Base-by-base conservation (phyloP, 306 rosid species). In the Vigna mungo region DNA sequence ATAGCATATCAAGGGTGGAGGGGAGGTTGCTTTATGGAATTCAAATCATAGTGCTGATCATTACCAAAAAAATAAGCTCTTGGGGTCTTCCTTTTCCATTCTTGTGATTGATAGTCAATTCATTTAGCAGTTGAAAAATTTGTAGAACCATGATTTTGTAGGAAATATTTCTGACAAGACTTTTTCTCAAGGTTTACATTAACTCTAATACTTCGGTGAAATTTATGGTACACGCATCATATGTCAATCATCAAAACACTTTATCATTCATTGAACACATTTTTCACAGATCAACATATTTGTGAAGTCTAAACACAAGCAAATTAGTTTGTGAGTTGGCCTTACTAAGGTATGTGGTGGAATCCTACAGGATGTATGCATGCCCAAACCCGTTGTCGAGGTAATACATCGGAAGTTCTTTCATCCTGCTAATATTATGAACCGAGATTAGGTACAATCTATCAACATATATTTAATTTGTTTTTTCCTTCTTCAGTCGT, bases 341-440 rank as follows among this genome's bases (percentile, higher is more conserved):
- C 78, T 79, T 87, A 92, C 96, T 81, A 43, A 46, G 88, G 68
- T 64, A 54, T 37, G 44, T 65, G 53, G 62, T 65, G 58, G 66
- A 65, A 79, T 54, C 71, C 61, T 74, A 66, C n/a, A 18, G 83
- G 76, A 14, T 54, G 56, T 77, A 84, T 81, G 30, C 75, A 71
- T 36, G 53, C 86, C 72, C 48, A 54, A 23, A 73, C 53, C 60
- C 74, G 32, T 62, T 61, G 17, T 48, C 83, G 73, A 81, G 72
- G 79, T 21, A 20, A 69, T 6, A 67, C 69, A 53, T 71, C 82
- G 9, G 84, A 60, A 63, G 7, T 70, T 82, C 87, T 76, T 13
- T 80, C 83, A 78, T 62, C 89, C 93, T 92, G 81, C 16, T 59
- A 47, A 78, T 78, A 77, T 44, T 80, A 77, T 30, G 46, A 39